Evolutionary conservation across 371 early-diverging fungal genomes (phyloP).

Genomic region (Fennellomyces sp.): DNA sequence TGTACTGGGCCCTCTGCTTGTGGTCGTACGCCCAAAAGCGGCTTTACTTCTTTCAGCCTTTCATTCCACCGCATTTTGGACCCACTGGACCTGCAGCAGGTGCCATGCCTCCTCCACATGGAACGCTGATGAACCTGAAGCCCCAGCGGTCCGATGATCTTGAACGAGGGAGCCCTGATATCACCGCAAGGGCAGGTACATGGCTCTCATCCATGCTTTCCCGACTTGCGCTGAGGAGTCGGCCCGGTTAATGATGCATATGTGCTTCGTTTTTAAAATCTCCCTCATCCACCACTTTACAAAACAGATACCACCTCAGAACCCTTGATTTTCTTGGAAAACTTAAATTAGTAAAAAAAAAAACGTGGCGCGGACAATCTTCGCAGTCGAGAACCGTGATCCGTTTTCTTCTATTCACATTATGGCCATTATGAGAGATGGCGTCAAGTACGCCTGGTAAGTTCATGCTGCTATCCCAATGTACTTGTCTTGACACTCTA

Average conservation of each 20-base stretch:
- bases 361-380: no score
- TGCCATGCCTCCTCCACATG: not conserved
- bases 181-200: not conserved
- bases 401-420: no score
- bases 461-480: no score
- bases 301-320: no score
- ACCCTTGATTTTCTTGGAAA: no score
- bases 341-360: no score
- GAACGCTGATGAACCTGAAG: not conserved
- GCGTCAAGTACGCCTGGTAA: not conserved
- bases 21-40: conserved; percentile 40
- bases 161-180: not conserved
- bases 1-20: conserved; percentile 42
- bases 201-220: no score
- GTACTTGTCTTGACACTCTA: not conserved
- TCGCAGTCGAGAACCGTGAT: no score
- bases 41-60: not conserved
- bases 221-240: no score
- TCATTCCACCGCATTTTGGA: not conserved
- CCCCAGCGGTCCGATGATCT: not conserved
- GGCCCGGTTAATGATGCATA: no score
- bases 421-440: conserved; percentile 1
- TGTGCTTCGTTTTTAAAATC: no score
- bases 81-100: not conserved
- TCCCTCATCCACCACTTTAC: no score